Percentiles rank a stretch among this genome's conserved stretches.
These are phyloP conservation scores for Lepidopterella palustris DNA, from an alignment of 495 filamentous ascomycete species.

Conservation along the genomic window DNA sequence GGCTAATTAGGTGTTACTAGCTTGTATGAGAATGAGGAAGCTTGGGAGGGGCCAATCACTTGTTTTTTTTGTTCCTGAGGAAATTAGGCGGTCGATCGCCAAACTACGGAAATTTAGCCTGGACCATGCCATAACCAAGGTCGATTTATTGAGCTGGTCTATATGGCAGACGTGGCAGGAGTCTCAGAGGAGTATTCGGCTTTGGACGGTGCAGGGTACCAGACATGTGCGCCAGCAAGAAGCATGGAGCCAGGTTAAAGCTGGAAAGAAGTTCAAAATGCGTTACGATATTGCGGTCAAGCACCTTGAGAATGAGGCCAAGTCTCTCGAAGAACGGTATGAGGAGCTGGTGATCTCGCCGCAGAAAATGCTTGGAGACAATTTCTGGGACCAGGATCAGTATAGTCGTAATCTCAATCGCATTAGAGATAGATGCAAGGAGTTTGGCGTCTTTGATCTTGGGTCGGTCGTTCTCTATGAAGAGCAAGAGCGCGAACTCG, in stretches of 20 bases:
- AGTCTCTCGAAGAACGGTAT: constrained; percentile 40
- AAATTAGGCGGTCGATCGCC: constrained; percentile 38
- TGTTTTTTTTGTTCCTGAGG: constrained; percentile 42
- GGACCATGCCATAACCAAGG: constrained; percentile 33
- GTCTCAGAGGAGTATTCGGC: constrained; percentile 41
- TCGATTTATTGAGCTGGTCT: constrained; percentile 51
- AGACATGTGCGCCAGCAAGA: constrained; percentile 22
- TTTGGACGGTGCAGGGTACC: constrained; percentile 54
- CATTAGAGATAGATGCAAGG: constrained; percentile 32
- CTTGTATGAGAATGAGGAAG: constrained; percentile 40
- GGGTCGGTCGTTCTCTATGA: constrained; percentile 45
- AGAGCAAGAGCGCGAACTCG: constrained; percentile 62
- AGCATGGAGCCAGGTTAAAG: neutral
- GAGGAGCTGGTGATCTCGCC: too few species aligned
- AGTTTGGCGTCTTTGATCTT: constrained; percentile 39
- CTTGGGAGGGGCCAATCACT: constrained; percentile 27
- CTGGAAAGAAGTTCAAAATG: constrained; percentile 2
- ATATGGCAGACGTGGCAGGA: constrained; percentile 51
- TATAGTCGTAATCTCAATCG: constrained; percentile 1
- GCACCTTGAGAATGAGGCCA: constrained; percentile 44
- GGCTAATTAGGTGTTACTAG: constrained; percentile 27
- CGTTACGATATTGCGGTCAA: constrained; percentile 30
- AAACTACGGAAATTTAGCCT: neutral
- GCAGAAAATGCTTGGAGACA: too few species aligned
- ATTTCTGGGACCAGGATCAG: neutral